Evolutionary conservation across 257 asterid genomes (phyloP), one percentile per base, ranked within the genome.

Genomic region (Salvia hispanica): DNA sequence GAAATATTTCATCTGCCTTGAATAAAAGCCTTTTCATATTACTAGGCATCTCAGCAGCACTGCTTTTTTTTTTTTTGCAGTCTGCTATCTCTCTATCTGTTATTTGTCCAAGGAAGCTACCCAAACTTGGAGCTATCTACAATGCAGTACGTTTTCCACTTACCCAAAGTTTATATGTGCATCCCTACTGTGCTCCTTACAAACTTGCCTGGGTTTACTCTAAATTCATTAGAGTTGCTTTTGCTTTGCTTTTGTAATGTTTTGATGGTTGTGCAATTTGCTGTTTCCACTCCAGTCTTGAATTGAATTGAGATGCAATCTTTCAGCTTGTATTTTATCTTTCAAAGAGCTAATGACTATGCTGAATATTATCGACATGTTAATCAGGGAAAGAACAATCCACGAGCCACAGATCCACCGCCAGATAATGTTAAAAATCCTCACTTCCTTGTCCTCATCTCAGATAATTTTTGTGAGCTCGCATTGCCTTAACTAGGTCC

Each of bases 61-160:
- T n/a, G n/a, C n/a, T 61, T 56, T 21, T 6, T 71, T 25, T 25
- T 18, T 42, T 73, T 69, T 75, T 84, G 90, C 99, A 94, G 97
- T 76, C 78, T 79, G 83, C 85, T 71, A 72, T 94, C 78, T 91
- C 97, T 73, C 82, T 94, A 55, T 91, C 99, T 36, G 89, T 94
- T 66, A 76, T 94, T 72, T 94, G 96, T 80, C 99, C 99, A 8
- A 94, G 82, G 88, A 88, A 88, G 83, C 96, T 94, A 75, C 90
- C 95, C 9, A 88, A 88, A 80, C 85, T 94, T 57, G 84, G 75
- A 73, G 89, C 85, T 52, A 91, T 91, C 74, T 94, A 84, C 76
- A 81, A 80, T 70, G 92, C 95, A 88, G 98, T 88, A 85, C 71
- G 70, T 48, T 68, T 72, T 21, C 69, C 55, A 45, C 60, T 42